phyloP scores from a whole-genome alignment of 257 asterid species.

The Handroanthus guayacan region DNA sequence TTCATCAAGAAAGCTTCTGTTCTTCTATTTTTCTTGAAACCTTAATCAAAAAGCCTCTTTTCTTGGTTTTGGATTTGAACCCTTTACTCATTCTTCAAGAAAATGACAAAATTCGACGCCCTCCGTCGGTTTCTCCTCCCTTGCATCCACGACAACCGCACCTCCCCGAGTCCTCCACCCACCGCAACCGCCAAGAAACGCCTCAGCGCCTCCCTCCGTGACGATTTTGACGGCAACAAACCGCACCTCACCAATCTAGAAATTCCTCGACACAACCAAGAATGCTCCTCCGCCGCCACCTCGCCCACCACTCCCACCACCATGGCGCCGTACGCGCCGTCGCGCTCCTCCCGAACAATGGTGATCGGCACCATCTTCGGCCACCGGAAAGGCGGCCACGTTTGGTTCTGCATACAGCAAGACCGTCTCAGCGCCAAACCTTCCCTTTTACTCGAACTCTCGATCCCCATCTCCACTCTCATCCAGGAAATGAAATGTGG shows the following conservation, averaged over 20 bases:
- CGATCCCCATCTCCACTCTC: constrained; percentile 76
- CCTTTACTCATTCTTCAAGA: constrained; percentile 7
- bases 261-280: constrained; percentile 27
- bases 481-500: constrained; percentile 89
- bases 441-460: constrained; percentile 78
- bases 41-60: constrained; percentile 6
- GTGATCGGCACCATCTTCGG: constrained; percentile 95
- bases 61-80: neutral
- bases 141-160: constrained; percentile 64
- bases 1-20: neutral
- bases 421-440: constrained; percentile 71
- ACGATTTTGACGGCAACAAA: constrained; percentile 56
- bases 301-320: constrained; percentile 45
- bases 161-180: constrained; percentile 52
- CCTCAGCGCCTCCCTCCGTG: constrained; percentile 91
- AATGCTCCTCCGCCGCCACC: constrained; percentile 51
- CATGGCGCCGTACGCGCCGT: constrained; percentile 43
- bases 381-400: constrained; percentile 82
- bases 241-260: constrained; percentile 4
- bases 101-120: constrained; percentile 68
- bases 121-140: constrained; percentile 89
- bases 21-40: neutral
- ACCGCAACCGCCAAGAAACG: constrained; percentile 67
- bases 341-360: constrained; percentile 87
- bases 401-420: constrained; percentile 92